phyloP scores from a whole-genome alignment of 768 basidiomycete genomes.

The Basidioascus undulatus region DNA sequence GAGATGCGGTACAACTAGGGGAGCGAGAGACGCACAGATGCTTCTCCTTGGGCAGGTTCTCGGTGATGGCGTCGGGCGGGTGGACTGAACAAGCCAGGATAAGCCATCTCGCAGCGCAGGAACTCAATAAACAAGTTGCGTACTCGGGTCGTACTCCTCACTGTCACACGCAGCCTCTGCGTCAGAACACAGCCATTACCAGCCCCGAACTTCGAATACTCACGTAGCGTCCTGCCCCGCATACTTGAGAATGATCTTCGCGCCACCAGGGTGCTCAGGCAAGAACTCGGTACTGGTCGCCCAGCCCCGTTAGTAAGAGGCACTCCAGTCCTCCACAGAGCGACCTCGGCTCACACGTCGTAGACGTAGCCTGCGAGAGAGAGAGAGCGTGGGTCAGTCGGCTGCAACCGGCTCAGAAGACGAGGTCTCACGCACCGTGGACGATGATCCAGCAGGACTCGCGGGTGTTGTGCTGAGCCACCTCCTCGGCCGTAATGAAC shows the following conservation, averaged over 20 bases:
- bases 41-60: constrained; percentile 41
- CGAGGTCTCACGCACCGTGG: constrained; percentile 18
- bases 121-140: background rate
- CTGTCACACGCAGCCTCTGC: background rate
- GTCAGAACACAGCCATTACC: background rate
- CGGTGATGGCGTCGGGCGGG: constrained; percentile 33
- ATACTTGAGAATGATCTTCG: constrained; percentile 55
- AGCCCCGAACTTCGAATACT: constrained; percentile 15
- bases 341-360: too few species aligned
- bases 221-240: constrained; percentile 65
- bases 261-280: constrained; percentile 59
- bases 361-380: background rate
- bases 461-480: constrained; percentile 23
- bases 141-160: constrained; percentile 21
- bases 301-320: background rate
- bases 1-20: too few species aligned
- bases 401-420: background rate
- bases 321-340: background rate
- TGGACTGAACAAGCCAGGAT: constrained; percentile 32
- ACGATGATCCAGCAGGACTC: constrained; percentile 69
- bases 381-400: background rate
- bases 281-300: constrained; percentile 1
- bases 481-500: constrained; percentile 15
- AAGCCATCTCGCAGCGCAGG: background rate
- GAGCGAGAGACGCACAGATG: too few species aligned